Evolutionary conservation across 2,329 filamentous ascomycete genomes (phyloP), one percentile per base, ranked within the genome.

Genomic region (Ophiostoma tasmaniense): DNA sequence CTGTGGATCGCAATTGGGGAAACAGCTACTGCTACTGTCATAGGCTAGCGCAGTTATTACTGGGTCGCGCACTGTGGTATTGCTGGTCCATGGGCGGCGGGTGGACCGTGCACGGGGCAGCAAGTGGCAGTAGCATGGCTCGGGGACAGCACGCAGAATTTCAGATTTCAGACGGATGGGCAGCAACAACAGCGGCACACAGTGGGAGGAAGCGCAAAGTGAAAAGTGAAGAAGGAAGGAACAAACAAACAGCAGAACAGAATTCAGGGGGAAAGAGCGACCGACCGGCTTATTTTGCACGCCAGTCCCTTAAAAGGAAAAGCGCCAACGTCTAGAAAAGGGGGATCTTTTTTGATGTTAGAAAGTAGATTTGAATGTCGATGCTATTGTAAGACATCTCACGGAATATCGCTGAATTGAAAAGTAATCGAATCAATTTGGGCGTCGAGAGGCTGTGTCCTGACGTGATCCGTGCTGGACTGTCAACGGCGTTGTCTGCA

Each of bases 251-350:
- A 72, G 64, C 42, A 52, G 25, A 70, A 50, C 30, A 42, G 55
- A 52, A 52, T 52, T 62, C 42, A 71, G 17, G 17, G 68, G 50
- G 62, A 67, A 68, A 42, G 35, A 64, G 66, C 39, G 66, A 69
- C 66, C 70, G 28, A 37, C 59, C 67, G 66, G 68, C 66, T 70
- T 66, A 66, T 59, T 64, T 30, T 69, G 10, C 59, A 65, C 70
- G 68, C 72, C 70, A 71, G 68, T 17, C 33, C 72, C 39, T 3
- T 22, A 71, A 72, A n/a, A 69, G 72, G n/a, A 50, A 73, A 72
- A 66, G 72, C 66, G 69, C 25, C 33, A 13, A 55, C 69, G 52
- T 30, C 37, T 50, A 20, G 64, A 71, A 72, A 71, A 69, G 70
- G 70, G 68, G 55, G 55, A 14, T 33, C 22, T 61, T 25, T 30